A percentile compares a stretch with the other conserved stretches of the same genome.
These are phyloP conservation scores for Azolla pinnata DNA, from an alignment of 75 land plant species.

Conservation along the genomic window DNA sequence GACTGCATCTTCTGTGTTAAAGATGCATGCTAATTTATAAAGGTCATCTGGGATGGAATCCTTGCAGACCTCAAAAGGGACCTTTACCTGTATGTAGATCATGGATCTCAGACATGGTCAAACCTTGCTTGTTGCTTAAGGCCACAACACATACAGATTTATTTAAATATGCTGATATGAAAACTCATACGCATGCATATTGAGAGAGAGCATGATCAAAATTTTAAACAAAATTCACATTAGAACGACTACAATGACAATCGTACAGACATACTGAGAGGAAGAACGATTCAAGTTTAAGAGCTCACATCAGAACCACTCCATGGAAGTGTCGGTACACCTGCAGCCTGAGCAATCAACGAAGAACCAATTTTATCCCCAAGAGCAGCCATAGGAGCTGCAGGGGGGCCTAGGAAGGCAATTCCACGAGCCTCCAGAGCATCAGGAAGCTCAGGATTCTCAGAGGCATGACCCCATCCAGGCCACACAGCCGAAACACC, in stretches of 20 bases:
- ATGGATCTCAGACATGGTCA: too few species aligned
- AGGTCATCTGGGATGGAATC: conserved; percentile 73
- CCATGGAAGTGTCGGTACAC: conserved; percentile 96
- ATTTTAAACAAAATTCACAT: too few species aligned
- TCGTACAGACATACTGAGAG: too few species aligned
- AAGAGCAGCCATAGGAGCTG: conserved; percentile 84
- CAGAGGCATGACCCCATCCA: conserved; percentile 99
- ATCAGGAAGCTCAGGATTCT: conserved; percentile 94
- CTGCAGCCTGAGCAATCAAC: conserved; percentile 95
- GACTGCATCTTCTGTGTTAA: conserved; percentile 81
- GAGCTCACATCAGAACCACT: conserved; percentile 85
- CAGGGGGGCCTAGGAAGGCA: conserved; percentile 89
- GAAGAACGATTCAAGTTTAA: background rate
- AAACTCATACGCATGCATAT: too few species aligned
- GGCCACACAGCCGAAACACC: conserved; percentile 97
- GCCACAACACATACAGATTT: too few species aligned
- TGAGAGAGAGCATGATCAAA: too few species aligned
- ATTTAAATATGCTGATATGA: background rate
- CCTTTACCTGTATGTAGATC: conserved; percentile 53
- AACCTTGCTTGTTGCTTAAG: too few species aligned
- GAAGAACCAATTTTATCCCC: conserved; percentile 99
- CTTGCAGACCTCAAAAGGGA: conserved; percentile 61
- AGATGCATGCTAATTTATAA: conserved; percentile 82
- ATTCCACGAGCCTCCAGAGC: conserved; percentile 63
- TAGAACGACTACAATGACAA: too few species aligned